Conservation (phyloP, 1,284 basidiomycete species). For the Neolentinus lepideus region DNA sequence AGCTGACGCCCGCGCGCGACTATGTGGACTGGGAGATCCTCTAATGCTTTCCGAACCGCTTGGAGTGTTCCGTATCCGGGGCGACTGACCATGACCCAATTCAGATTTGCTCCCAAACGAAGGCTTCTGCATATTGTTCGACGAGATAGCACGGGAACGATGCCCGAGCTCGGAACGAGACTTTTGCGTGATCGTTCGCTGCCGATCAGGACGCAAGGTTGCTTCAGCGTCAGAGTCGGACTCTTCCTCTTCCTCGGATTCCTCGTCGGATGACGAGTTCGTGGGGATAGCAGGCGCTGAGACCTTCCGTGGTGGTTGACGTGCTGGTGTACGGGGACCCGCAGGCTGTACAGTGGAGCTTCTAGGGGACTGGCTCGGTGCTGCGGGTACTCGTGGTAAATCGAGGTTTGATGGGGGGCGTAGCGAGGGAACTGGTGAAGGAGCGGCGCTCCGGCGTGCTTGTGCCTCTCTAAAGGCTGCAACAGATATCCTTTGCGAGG, state of each 20-base stretch:
- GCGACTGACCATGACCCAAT: conserved; percentile 8
- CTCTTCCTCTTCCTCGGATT: conserved; percentile 27
- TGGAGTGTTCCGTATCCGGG: neutral
- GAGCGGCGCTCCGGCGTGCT: conserved; percentile 52
- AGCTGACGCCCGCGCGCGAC: conserved; percentile 18
- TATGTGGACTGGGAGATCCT: conserved; percentile 6
- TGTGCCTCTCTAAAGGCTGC: conserved; percentile 75
- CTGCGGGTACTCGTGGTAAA: conserved; percentile 12
- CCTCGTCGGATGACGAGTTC: conserved; percentile 18
- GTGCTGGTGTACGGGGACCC: conserved; percentile 9
- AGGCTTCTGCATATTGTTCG: conserved; percentile 6
- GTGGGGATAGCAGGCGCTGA: conserved; percentile 9
- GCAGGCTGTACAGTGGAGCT: conserved; percentile 2
- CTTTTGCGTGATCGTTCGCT: conserved; percentile 24
- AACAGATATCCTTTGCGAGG: conserved; percentile 65
- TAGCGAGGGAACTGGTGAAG: conserved; percentile 51
- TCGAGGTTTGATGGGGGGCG: conserved; percentile 34
- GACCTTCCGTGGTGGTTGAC: conserved; percentile 11
- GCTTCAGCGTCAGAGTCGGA: conserved; percentile 27
- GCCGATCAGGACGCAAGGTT: conserved; percentile 23
- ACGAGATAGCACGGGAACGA: conserved; percentile 9
- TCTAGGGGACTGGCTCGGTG: conserved; percentile 14
- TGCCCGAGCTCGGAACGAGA: conserved; percentile 25
- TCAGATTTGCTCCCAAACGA: conserved; percentile 10
- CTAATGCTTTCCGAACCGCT: neutral